Percentiles rank a stretch among this genome's conserved stretches.
Conservation (phyloP, 345 rosid genomes). For the Psidium guajava region DNA sequence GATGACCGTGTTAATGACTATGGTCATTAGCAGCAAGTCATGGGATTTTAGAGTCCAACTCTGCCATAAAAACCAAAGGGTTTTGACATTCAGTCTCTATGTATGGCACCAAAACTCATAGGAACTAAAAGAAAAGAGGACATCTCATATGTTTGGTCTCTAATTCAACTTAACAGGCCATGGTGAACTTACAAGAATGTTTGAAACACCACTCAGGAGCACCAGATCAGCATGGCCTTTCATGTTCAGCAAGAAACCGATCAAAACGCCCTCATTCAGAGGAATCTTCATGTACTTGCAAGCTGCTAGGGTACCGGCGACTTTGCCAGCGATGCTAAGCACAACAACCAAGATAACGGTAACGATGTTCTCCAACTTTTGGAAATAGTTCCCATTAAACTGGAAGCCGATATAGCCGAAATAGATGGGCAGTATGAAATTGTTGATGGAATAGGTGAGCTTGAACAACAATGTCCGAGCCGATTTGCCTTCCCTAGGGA, state of each 20-base stretch:
- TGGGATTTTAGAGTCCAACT: conserved; percentile 28
- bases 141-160: not conserved
- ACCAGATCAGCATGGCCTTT: conserved; percentile 68
- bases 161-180: not conserved
- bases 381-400: conserved; percentile 16
- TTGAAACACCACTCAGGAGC: conserved; percentile 16
- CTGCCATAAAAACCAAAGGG: conserved; percentile 1
- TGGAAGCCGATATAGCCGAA: conserved; percentile 79
- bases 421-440: conserved; percentile 69
- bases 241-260: conserved; percentile 43
- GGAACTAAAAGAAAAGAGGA: not conserved
- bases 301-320: conserved; percentile 46
- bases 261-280: conserved; percentile 30
- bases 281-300: conserved; percentile 48
- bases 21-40: conserved; percentile 34
- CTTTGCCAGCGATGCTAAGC: conserved; percentile 38
- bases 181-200: conserved; percentile 6
- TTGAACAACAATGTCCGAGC: conserved; percentile 52
- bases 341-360: conserved; percentile 18
- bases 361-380: not conserved
- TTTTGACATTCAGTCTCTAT: not conserved
- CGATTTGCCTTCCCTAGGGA: conserved; percentile 77
- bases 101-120: not conserved
- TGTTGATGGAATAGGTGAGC: conserved; percentile 55
- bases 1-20: conserved; percentile 48